Percentiles rank a stretch among this genome's conserved stretches.
Conservation (phyloP, 495 filamentous ascomycete species). For the Lepraria neglecta region DNA sequence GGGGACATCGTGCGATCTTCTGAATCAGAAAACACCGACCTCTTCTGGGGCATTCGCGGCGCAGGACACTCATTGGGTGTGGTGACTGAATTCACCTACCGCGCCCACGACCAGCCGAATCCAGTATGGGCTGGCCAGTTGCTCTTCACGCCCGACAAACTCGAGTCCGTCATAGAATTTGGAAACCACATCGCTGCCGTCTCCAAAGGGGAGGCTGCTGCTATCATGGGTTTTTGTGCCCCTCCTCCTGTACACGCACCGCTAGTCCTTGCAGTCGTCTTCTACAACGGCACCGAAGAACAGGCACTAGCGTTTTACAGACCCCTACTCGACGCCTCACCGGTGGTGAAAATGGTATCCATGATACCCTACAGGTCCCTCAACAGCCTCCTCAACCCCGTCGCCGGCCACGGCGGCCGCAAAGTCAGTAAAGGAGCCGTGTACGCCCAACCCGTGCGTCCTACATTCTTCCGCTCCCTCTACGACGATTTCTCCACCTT, state of each 20-base stretch:
- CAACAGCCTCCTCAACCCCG: slow-evolving; percentile 36
- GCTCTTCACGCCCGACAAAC: slow-evolving; percentile 32
- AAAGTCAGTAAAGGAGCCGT: slow-evolving; percentile 34
- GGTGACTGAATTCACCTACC: slow-evolving; percentile 44
- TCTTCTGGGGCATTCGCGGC: slow-evolving; percentile 47
- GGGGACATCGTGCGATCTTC: slow-evolving; percentile 40
- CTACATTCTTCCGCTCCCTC: slow-evolving; percentile 32
- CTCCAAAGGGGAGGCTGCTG: slow-evolving; percentile 37
- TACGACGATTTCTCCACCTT: slow-evolving; percentile 31
- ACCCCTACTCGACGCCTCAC: slow-evolving; percentile 34
- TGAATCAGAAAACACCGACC: slow-evolving; percentile 35
- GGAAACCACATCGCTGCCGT: slow-evolving; percentile 14
- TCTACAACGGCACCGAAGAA: slow-evolving; percentile 46
- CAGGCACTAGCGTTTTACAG: slow-evolving; percentile 39
- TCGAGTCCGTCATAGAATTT: not conserved
- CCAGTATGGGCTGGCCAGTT: slow-evolving; percentile 45
- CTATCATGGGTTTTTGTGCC: slow-evolving; percentile 34
- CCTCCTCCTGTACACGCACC: slow-evolving; percentile 29
- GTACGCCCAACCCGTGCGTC: slow-evolving; percentile 38
- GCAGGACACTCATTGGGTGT: slow-evolving; percentile 46
- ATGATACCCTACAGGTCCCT: slow-evolving; percentile 41
- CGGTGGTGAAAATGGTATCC: slow-evolving; percentile 36
- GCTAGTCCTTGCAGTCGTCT: slow-evolving; percentile 40
- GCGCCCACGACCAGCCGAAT: slow-evolving; percentile 37
- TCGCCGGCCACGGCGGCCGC: slow-evolving; percentile 22